phyloP scores from a whole-genome alignment of 1,139 yeast genomes.

The Zygoascus sp. region DNA sequence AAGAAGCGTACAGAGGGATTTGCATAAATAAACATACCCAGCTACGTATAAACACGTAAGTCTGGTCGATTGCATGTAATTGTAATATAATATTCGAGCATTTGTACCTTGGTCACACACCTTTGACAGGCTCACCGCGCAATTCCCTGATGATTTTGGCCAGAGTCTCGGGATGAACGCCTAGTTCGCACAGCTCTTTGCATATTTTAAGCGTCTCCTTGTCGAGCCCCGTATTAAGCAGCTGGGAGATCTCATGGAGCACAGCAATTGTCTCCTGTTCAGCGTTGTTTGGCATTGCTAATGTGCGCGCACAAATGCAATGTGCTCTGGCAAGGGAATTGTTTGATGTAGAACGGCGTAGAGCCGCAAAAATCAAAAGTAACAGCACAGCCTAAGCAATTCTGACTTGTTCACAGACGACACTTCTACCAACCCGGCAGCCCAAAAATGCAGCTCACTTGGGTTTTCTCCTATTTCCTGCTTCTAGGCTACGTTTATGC shows the following conservation, averaged over 20 bases:
- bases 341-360: too few relatives aligned
- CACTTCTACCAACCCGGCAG: too few relatives aligned
- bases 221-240: constrained; percentile 30
- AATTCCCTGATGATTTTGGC: constrained; percentile 21
- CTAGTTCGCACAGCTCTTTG: constrained; percentile 27
- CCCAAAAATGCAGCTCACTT: background rate
- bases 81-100: background rate
- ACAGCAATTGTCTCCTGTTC: constrained; percentile 2
- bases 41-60: too few relatives aligned
- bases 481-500: background rate
- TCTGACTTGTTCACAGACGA: too few relatives aligned
- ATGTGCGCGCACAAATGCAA: background rate
- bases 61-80: too few relatives aligned
- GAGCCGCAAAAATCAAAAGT: background rate
- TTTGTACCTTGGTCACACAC: background rate
- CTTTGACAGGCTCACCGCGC: background rate
- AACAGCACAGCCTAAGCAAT: background rate
- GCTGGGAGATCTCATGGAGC: constrained; percentile 29
- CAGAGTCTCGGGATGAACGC: constrained; percentile 30
- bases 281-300: background rate
- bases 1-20: constrained; percentile 22
- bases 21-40: constrained; percentile 13
- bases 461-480: background rate
- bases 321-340: background rate
- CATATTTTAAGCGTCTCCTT: constrained; percentile 26